Evolutionary conservation across 257 asterid genomes (phyloP), one percentile per base, ranked within the genome.

Genomic region (Euphrasia confusa): DNA sequence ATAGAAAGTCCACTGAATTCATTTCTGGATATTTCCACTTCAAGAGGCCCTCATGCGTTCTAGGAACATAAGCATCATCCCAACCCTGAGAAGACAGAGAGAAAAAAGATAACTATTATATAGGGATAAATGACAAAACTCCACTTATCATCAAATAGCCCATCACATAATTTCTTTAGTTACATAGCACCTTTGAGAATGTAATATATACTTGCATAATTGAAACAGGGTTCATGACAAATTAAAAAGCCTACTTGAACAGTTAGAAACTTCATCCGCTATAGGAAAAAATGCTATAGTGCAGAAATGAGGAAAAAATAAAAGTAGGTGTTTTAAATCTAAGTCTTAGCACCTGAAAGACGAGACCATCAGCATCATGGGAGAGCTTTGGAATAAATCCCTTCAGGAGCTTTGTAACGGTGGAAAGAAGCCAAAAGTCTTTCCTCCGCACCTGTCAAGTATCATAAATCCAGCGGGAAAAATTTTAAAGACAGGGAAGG

Each of bases 11-110:
- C 72, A 93, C 99, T 9, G 97, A 87, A 70, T 93, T 93, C 97
- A 89, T 71, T 64, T 75, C 80, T n/a, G 97, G 84, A 76, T 87
- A 93, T 72, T 93, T 93, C 97, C 99, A 93, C 83, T 93, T 93
- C 81, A 93, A 77, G 64, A 93, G 97, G 69, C 99, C 97, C 72
- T 83, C 92, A 33, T 93, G 99, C 0, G 97, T 89, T 59, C 95
- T 87, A 67, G 99, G 86, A 74, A 93, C 94, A 66, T 93, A 93
- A 71, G 97, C 88, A 75, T 93, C 99, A 60, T 93, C 99, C 95
- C 97, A 93, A 45, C 99, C 88, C 99, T 93, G 83, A 58, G 60
- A 62, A 74, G 27, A 42, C 15, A 52, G 26, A 30, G 49, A 26
- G 42, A 17, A 4, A 65, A 55, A 18, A 9, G 13, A 45, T 13